Evolutionary conservation across 768 basidiomycete species (phyloP), one percentile per base, ranked within the genome.

Genomic region (Trichaptum fuscoviolaceum): DNA sequence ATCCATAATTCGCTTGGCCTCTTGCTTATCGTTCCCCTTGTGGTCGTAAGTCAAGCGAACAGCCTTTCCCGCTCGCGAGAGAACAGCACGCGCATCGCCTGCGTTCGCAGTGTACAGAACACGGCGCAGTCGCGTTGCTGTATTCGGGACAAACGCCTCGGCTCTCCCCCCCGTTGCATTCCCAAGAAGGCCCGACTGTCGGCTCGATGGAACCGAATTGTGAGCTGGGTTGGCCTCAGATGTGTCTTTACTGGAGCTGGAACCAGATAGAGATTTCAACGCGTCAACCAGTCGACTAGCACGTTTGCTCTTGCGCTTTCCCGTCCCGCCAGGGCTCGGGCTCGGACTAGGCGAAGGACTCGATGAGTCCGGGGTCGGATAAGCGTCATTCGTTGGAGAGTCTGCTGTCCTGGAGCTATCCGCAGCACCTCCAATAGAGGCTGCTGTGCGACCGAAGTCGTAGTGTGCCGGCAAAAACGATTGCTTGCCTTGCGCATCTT

Each of bases 1-100:
- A 73, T 99, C 97, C 62, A 85, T 95, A 75, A 99, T 99, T 24
- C 97, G 86, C 78, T 97, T 98, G 23, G 96, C 96, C 78, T 99
- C 97, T 76, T 96, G 95, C 73, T 91, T 90, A 76, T 99, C 97
- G 6, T 91, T 89, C 35, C 97, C 97, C 76, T 99, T 99, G 82
- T 99, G 97, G 74, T 99, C 97, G 75, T 99, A 99, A 23, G 97
- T 98, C 73, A 99, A 78, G 59, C 97, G 85, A 3, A 99, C 88
- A 5, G 95, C 97, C 71, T 87, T 91, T 30, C 97, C 97, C 12
- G 84, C 86, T 58, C 97, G 89, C 73, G 92, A 96, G 20, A 99
- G 84, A 12, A 99, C 97, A 5, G 91, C 96, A 25, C 97, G 81
- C 7, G 97, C 97, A 74, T 99, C 97, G 8, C 97, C 97, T 0